Evolutionary conservation across 495 filamentous ascomycete species (phyloP).

Genomic region (Diplogelasinospora grovesii): DNA sequence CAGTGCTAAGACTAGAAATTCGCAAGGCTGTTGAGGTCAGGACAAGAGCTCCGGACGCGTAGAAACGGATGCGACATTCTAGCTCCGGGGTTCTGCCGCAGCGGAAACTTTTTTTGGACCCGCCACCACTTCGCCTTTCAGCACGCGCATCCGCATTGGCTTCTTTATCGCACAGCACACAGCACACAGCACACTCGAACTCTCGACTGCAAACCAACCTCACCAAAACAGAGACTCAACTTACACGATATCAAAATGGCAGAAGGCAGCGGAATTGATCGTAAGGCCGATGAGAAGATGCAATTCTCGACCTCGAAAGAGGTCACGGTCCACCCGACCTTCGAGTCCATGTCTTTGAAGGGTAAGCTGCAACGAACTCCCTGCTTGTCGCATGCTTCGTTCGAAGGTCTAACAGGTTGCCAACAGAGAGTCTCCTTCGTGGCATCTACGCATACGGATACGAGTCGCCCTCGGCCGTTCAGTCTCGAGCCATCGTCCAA

Average conservation of each 20-base stretch:
- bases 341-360: conserved; percentile 62
- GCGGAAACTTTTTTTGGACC: neutral
- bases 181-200: conserved; percentile 2
- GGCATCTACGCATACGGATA: conserved; percentile 99
- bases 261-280: conserved; percentile 69
- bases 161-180: conserved; percentile 1
- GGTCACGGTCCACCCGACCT: conserved; percentile 71
- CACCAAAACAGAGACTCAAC: neutral
- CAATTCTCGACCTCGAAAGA: conserved; percentile 98
- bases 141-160: neutral
- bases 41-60: no score
- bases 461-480: conserved; percentile 93
- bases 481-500: conserved; percentile 95
- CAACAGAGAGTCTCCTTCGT: conserved; percentile 77
- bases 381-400: neutral
- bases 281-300: conserved; percentile 90
- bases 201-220: conserved; percentile 5
- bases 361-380: conserved; percentile 29
- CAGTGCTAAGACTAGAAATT: no score
- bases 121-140: neutral
- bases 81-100: conserved; percentile 9
- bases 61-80: no score
- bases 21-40: no score
- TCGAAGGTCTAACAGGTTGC: neutral
- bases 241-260: conserved; percentile 83